A percentile compares a stretch with the other conserved stretches of the same genome.
Evolutionary conservation across 2,329 filamentous ascomycete species (phyloP).

Genomic region (Albifimbria verrucaria): DNA sequence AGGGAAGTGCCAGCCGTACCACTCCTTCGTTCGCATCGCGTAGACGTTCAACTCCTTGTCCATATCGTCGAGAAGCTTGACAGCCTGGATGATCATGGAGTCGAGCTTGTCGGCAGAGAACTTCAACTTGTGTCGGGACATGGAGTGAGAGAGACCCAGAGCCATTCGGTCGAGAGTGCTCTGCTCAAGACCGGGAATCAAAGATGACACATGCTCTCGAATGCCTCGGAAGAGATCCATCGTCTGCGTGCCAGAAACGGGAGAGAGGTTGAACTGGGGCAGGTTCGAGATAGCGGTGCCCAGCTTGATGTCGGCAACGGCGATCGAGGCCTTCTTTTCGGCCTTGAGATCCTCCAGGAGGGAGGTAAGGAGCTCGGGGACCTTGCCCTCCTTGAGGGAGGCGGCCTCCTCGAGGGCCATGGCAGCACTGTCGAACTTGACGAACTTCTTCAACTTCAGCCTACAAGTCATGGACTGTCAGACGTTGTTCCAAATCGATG

Average conservation of each 20-base stretch:
- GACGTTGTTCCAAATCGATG: constrained; percentile 67
- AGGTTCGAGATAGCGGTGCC: constrained; percentile 90
- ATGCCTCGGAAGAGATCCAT: constrained; percentile 92
- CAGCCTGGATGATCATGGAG: constrained; percentile 98
- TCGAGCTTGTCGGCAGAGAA: constrained; percentile 99
- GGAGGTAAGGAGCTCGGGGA: constrained; percentile 78
- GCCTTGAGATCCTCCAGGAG: constrained; percentile 90
- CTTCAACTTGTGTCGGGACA: constrained; percentile 96
- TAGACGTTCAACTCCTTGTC: constrained; percentile 99
- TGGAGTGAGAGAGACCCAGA: constrained; percentile 92
- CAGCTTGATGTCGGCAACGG: constrained; percentile 90
- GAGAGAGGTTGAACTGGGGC: constrained; percentile 79
- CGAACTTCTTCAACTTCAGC: constrained; percentile 93
- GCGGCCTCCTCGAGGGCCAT: constrained; percentile 88
- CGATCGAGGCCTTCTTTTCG: constrained; percentile 94
- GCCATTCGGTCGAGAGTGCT: constrained; percentile 92
- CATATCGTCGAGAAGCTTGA: constrained; percentile 88
- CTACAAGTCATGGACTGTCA: constrained; percentile 37
- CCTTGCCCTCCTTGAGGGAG: constrained; percentile 87
- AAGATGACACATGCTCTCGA: constrained; percentile 81
- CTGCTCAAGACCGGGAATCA: constrained; percentile 83
- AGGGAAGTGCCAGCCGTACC: constrained; percentile 99
- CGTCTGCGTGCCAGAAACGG: constrained; percentile 60
- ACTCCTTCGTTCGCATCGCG: constrained; percentile 98
- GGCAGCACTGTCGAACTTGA: constrained; percentile 94